phyloP scores from a whole-genome alignment of 805 yeast genomes.

The Kodamaea leandrae region DNA sequence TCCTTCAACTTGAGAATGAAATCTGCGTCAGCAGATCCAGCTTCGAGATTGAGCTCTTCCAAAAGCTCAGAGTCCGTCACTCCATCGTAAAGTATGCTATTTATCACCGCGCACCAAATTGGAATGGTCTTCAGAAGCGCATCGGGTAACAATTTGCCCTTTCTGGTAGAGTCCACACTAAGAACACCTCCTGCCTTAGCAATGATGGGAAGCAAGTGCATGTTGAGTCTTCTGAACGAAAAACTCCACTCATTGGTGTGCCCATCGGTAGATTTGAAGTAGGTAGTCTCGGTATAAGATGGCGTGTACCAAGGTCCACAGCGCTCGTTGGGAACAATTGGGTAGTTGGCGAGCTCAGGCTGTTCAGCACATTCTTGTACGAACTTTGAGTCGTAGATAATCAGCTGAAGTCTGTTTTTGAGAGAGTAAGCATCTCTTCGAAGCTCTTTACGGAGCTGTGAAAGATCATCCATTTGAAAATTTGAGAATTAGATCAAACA shows the following conservation, averaged over 20 bases:
- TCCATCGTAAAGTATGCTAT: slow-evolving; percentile 47
- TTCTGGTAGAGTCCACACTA: slow-evolving; percentile 79
- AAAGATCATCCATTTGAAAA: slow-evolving; percentile 4
- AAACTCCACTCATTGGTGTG: slow-evolving; percentile 82
- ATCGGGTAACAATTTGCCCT: slow-evolving; percentile 85
- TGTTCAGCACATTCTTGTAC: slow-evolving; percentile 29
- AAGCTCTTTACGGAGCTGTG: slow-evolving; percentile 25
- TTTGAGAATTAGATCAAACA: too few relatives aligned
- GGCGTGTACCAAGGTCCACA: slow-evolving; percentile 86
- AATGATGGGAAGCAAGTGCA: slow-evolving; percentile 61
- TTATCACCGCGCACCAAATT: slow-evolving; percentile 85
- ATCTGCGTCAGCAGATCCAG: background rate
- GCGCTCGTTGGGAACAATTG: slow-evolving; percentile 71
- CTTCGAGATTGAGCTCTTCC: slow-evolving; percentile 1
- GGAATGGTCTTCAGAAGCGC: slow-evolving; percentile 85
- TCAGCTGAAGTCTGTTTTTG: slow-evolving; percentile 68
- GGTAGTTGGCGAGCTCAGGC: slow-evolving; percentile 20
- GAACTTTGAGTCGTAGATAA: slow-evolving; percentile 57
- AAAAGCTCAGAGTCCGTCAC: slow-evolving; percentile 9
- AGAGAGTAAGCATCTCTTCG: slow-evolving; percentile 51
- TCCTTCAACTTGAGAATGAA: slow-evolving; percentile 9
- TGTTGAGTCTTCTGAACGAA: slow-evolving; percentile 67
- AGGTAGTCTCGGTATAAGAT: slow-evolving; percentile 46
- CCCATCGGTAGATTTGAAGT: slow-evolving; percentile 91
- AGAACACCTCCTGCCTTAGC: slow-evolving; percentile 45